Evolutionary conservation across 805 yeast species (phyloP).

Genomic region (Lipomyces kockii): DNA sequence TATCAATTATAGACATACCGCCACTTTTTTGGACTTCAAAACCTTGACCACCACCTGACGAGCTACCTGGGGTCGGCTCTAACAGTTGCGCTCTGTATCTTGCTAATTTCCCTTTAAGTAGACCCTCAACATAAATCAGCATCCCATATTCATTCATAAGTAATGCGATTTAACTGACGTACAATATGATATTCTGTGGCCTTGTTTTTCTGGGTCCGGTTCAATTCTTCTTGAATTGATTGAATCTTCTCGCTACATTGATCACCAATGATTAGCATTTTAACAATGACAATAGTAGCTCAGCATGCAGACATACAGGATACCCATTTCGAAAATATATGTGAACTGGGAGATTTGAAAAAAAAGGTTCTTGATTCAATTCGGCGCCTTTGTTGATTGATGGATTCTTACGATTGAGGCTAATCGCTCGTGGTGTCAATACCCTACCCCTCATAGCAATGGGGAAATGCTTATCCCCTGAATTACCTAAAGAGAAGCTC

Average conservation of each 20-base stretch:
- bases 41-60: slow-evolving; percentile 76
- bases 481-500: background rate
- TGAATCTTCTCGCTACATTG: slow-evolving; percentile 33
- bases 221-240: slow-evolving; percentile 88
- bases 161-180: background rate
- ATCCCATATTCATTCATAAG: background rate
- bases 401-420: too few species aligned
- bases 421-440: too few species aligned
- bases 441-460: too few species aligned
- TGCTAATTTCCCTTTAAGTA: slow-evolving; percentile 92
- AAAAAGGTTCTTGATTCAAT: too few species aligned
- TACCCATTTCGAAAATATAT: slow-evolving; percentile 16
- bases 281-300: background rate
- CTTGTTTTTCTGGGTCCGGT: slow-evolving; percentile 94
- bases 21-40: slow-evolving; percentile 96
- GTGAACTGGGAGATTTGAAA: background rate
- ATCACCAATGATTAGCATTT: background rate
- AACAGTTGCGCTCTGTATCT: slow-evolving; percentile 81
- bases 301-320: slow-evolving; percentile 15
- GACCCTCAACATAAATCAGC: slow-evolving; percentile 47
- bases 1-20: slow-evolving; percentile 20
- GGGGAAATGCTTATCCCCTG: background rate
- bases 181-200: slow-evolving; percentile 96
- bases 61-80: slow-evolving; percentile 82
- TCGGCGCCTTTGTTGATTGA: too few species aligned